Conservation (phyloP, 768 basidiomycete genomes). For the Hypholoma sublateritium region DNA sequence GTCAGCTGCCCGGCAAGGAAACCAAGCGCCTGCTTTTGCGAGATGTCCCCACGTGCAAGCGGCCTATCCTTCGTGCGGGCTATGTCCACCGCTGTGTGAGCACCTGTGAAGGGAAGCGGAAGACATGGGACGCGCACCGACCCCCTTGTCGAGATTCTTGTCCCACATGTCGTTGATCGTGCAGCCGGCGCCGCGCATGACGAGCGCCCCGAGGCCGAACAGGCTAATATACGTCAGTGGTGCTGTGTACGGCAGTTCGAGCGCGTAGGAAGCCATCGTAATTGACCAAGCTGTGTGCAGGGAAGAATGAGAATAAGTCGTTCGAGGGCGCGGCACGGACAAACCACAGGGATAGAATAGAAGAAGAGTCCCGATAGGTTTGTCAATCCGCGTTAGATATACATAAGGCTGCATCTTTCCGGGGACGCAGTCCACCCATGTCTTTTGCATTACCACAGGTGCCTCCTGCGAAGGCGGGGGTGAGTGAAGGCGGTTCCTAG, state of each 20-base stretch:
- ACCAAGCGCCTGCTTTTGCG: constrained; percentile 66
- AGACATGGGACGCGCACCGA: constrained; percentile 55
- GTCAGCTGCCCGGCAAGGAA: constrained; percentile 85
- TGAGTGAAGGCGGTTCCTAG: not conserved
- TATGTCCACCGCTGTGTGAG: constrained; percentile 24
- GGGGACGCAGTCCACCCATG: constrained; percentile 74
- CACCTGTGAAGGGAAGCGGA: not conserved
- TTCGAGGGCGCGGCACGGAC: constrained; percentile 26
- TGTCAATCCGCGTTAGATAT: constrained; percentile 87
- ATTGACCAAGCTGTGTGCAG: constrained; percentile 86
- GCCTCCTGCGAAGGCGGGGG: not conserved
- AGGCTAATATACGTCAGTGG: constrained; percentile 77
- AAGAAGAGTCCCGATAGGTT: constrained; percentile 91
- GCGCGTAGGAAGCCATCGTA: constrained; percentile 90
- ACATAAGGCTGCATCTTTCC: constrained; percentile 70
- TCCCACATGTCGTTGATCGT: constrained; percentile 99
- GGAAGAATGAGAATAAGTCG: constrained; percentile 3
- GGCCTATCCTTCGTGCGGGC: constrained; percentile 88
- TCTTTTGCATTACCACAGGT: constrained; percentile 14
- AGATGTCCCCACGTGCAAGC: constrained; percentile 81
- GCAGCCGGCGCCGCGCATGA: constrained; percentile 98
- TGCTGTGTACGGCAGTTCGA: constrained; percentile 60
- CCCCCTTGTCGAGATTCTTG: constrained; percentile 83
- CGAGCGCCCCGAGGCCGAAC: constrained; percentile 86
- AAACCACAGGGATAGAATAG: constrained; percentile 93